phyloP scores from a whole-genome alignment of 306 rosid genomes.

The Dryas alaskensis region DNA sequence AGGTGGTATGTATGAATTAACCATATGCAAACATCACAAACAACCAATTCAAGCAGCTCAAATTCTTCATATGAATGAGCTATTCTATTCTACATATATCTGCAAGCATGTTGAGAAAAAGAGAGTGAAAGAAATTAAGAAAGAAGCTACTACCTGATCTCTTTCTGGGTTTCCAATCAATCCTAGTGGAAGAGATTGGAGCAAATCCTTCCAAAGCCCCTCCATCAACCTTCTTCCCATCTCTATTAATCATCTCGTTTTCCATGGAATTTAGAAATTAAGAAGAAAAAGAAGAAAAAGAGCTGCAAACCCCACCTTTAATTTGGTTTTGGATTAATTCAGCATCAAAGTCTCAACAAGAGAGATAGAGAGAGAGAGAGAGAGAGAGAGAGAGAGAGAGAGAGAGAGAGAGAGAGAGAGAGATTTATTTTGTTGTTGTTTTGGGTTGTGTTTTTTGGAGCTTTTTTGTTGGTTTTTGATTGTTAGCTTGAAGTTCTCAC shows the following conservation, averaged over 20 bases:
- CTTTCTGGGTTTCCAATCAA: conserved; percentile 82
- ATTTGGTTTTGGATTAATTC: neutral
- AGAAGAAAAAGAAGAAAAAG: neutral
- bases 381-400: neutral
- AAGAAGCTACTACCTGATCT: conserved; percentile 60
- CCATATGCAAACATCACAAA: conserved; percentile 17
- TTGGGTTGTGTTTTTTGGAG: neutral
- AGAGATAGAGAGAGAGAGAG: neutral
- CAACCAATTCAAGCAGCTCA: neutral
- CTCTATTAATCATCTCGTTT: conserved; percentile 9
- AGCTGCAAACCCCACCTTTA: neutral
- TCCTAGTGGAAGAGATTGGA: conserved; percentile 57
- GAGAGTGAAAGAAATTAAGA: neutral
- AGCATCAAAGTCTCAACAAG: neutral
- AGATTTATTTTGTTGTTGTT: neutral
- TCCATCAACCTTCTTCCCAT: conserved; percentile 44
- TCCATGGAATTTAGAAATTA: conserved; percentile 38
- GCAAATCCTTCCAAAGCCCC: conserved; percentile 67
- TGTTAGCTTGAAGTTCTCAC: conserved; percentile 30
- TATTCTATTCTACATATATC: too few species aligned
- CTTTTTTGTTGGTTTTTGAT: neutral
- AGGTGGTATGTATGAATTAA: neutral
- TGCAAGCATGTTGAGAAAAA: neutral
- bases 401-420: neutral
- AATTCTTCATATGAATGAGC: neutral